Base-by-base conservation (phyloP, 495 filamentous ascomycete genomes). In the Clavariopsis aquatica region DNA sequence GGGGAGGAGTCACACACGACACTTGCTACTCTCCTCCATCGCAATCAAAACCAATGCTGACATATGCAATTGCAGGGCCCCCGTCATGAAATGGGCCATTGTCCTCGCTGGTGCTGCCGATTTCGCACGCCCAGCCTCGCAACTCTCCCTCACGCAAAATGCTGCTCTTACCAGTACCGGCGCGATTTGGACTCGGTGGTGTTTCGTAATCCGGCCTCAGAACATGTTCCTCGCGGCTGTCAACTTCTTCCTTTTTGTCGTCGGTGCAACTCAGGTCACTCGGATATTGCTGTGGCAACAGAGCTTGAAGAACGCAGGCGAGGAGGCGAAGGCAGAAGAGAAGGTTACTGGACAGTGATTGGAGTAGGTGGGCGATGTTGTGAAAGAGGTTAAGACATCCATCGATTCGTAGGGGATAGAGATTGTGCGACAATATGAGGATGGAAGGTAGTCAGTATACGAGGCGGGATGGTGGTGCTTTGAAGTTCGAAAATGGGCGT, bases 141-240 rank as follows among this genome's bases (percentile, higher is more conserved):
- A 87, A 74, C 90, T 98, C 64, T 96, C 93, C 31, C 80, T 96
- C 19, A 91, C 89, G 17, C 93, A 96, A 78, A 98, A 98, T 79
- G 77, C 77, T 49, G 94, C 94, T 26, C 84, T 98, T 43, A 91
- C 86, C 65, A 82, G 84, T 56, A 98, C 94, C n/a, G 94, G 94
- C 56, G 76, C 85, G 45, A 98, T 98, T 81, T 98, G 94, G 94
- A 98, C 94, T 27, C 85, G 94, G 34, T 98, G 94, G 94, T 98
- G 94, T 81, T 82, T 96, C 76, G 88, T 98, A 73, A 98, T 98
- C 79, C 92, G 87, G 75, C 94, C 94, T 62, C 84, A 84, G 74
- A 98, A 98, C 80, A 79, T 88, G 64, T 86, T 96, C 91, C 85
- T 98, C 64, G 94, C 94, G 52, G 85, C 93, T 19, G 94, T 98